Base-by-base conservation (phyloP, 1,284 basidiomycete species). In the Macrocybe sp. region DNA sequence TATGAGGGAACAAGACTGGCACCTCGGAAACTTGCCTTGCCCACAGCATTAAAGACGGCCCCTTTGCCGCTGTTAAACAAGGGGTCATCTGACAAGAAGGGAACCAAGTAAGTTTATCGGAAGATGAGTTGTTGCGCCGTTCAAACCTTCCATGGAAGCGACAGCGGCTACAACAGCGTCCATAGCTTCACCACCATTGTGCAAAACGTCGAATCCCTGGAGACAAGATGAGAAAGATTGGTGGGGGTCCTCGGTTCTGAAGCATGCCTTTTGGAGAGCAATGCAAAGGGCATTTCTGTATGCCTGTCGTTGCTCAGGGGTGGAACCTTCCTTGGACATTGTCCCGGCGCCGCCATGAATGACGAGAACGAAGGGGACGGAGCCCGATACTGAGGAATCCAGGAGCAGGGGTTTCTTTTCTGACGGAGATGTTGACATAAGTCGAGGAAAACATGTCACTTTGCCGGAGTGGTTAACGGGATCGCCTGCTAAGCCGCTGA, bases 401-500 rank as follows among this genome's bases (percentile, higher is more conserved):
- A 11, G 28, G 29, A 55, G 49, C 14, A 59, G 55, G 14, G 54
- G 56, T n/a, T 53, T 53, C 50, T 67, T 67, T 45, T 66, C 64
- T 8, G 52, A 50, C 37, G 51, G 34, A 40, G 49, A 37, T 48
- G 54, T 49, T 30, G 12, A 6, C 16, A n/a, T 7, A 14, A 16
- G 28, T n/a, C 35, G 16, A 8, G n/a, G 42, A 44, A 14, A 43
- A 31, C 10, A n/a, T 46, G 81, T 84, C 83, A 84, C 83, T 84
- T 86, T 86, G 83, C 83, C 83, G 82, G 83, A 86, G 83, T 85
- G 83, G 83, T 86, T 85, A 85, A 85, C 83, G 83, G 83, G 83
- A 84, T 86, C 83, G 83, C 83, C 83, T 86, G 83, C 83, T 84
- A 86, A 46, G 28, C 37, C n/a, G 30, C 6, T 35, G 28, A 44